These are phyloP conservation scores for Diaporthe destruens DNA, from an alignment of 2,329 filamentous ascomycete genomes.

Conservation along the genomic window DNA sequence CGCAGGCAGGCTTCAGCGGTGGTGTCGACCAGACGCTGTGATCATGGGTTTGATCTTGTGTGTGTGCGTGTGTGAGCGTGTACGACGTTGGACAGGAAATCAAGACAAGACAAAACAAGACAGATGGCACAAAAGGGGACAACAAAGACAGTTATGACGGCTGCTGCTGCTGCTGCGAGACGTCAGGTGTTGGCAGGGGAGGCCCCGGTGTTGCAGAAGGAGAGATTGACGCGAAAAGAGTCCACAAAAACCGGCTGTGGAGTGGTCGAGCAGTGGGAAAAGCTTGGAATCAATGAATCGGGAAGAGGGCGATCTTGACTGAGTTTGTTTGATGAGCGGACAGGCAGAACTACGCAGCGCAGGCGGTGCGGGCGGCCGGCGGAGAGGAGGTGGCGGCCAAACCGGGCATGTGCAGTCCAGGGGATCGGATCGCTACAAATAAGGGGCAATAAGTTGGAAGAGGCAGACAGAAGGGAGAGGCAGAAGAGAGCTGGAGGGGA, in stretches of 20 bases:
- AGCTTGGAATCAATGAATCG: constrained; percentile 32
- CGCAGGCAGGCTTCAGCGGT: neutral
- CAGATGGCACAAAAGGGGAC: constrained; percentile 19
- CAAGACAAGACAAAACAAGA: constrained; percentile 20
- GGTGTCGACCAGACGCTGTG: constrained; percentile 1
- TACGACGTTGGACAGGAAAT: constrained; percentile 14
- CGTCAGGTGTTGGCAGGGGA: constrained; percentile 12
- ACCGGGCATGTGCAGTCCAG: constrained; percentile 19
- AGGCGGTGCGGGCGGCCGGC: constrained; percentile 10
- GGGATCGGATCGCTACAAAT: no score
- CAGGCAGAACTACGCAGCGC: neutral
- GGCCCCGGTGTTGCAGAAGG: constrained; percentile 25
- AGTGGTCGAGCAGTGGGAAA: constrained; percentile 26
- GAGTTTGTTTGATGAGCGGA: constrained; percentile 29
- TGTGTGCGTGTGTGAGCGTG: constrained; percentile 4
- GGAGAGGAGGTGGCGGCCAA: constrained; percentile 22
- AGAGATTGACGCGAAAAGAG: constrained; percentile 22
- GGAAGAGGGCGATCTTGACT: constrained; percentile 26
- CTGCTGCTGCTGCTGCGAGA: constrained; percentile 7
- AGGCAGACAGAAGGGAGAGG: neutral
- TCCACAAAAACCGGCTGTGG: constrained; percentile 29
- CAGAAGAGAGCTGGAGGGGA: neutral
- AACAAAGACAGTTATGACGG: constrained; percentile 26
- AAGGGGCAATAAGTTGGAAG: neutral
- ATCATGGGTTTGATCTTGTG: neutral